These are phyloP conservation scores for Ogataea allantospora DNA, from an alignment of 805 yeast genomes.

Conservation along the genomic window DNA sequence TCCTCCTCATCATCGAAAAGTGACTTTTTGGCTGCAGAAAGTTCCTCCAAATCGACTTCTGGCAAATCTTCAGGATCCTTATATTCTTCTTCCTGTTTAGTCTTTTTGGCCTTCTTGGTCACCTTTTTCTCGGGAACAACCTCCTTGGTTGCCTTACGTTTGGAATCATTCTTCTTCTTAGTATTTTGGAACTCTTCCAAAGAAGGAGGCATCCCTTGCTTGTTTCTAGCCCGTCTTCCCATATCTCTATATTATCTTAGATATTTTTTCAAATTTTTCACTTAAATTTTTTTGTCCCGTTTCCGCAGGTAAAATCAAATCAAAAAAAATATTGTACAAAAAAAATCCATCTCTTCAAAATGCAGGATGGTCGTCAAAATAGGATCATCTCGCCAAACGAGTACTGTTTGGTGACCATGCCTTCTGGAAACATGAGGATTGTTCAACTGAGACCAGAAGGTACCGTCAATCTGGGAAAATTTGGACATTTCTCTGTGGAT, in stretches of 20 bases:
- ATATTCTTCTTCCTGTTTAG: constrained; percentile 28
- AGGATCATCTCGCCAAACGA: constrained; percentile 36
- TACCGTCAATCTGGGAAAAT: constrained; percentile 77
- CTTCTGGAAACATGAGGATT: constrained; percentile 76
- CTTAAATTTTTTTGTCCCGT: constrained; percentile 18
- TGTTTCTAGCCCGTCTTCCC: constrained; percentile 93
- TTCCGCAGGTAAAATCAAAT: constrained; percentile 11
- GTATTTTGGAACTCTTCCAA: constrained; percentile 71
- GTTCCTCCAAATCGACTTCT: constrained; percentile 65
- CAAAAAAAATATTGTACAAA: neutral
- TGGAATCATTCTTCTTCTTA: constrained; percentile 40
- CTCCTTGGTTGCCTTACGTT: constrained; percentile 35
- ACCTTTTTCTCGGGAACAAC: constrained; percentile 36
- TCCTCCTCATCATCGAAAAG: constrained; percentile 69
- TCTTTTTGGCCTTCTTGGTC: constrained; percentile 28
- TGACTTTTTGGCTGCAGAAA: constrained; percentile 67
- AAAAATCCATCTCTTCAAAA: neutral
- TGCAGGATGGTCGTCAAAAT: constrained; percentile 2
- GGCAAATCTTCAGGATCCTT: constrained; percentile 51
- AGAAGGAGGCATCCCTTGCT: constrained; percentile 90
- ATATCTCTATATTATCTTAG: constrained; percentile 38
- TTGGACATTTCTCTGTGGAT: constrained; percentile 78
- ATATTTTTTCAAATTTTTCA: constrained; percentile 15
- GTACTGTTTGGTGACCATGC: constrained; percentile 67
- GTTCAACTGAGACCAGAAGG: constrained; percentile 63